Evolutionary conservation across 2,329 filamentous ascomycete genomes (phyloP), one percentile per base, ranked within the genome.

Genomic region (Botryotinia globosa): DNA sequence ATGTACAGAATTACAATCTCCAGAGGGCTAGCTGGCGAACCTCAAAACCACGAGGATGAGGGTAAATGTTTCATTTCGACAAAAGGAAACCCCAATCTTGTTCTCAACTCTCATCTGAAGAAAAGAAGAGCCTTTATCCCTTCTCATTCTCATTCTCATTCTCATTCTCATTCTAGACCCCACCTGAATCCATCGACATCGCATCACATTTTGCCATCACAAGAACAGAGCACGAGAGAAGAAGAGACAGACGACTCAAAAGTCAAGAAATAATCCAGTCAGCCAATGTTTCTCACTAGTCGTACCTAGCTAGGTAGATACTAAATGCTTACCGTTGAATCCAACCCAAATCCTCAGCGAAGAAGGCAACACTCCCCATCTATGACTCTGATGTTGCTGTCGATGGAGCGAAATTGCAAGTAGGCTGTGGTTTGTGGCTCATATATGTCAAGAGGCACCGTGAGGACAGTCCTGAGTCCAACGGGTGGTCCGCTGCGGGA

Each of bases 161-260:
- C 63, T 66, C 63, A n/a, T 66, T 20, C 63, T 66, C 44, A 37
- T 37, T 51, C 22, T 48, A 65, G 44, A 45, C 59, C 59, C 59
- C 59, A 62, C 63, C 44, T n/a, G 32, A 32, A 51, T 66, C 12
- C 63, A 54, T 66, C 64, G 18, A 3, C 51, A 29, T 56, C 51
- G 9, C 48, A 39, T 66, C 64, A 67, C 45, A 56, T n/a, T 39
- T 32, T 22, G 34, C 34, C 42, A 67, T 67, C 64, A 67, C 64
- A 39, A 42, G 64, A 67, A 67, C 64, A 42, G 48, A 54, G 51
- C 64, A 67, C 64, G 64, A 67, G 64, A 56, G 64, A 42, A 54
- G 25, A 39, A 42, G 64, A 67, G 48, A 22, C 45, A 25, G 37
- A 48, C 44, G n/a, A 54, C 45, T 42, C 45, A 54, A 56, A 48